Evolutionary conservation across 306 rosid genomes (phyloP).

Genomic region (Glycyrrhiza uralensis): DNA sequence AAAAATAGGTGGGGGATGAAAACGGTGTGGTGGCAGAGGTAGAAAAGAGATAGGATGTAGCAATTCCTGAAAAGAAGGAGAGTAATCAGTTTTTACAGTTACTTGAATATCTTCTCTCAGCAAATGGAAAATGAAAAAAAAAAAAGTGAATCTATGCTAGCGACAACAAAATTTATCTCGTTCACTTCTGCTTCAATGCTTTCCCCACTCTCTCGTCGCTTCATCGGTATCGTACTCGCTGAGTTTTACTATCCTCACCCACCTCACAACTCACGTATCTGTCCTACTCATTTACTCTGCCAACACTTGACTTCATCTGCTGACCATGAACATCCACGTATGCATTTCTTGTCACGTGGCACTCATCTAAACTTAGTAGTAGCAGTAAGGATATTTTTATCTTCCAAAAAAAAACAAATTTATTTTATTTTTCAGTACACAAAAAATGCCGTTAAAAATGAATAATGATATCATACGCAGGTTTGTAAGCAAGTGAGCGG

Average conservation of each 20-base stretch:
- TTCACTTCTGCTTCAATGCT: background rate
- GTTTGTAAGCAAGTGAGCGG: constrained; percentile 1
- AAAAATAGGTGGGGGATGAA: background rate
- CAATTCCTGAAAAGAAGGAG: background rate
- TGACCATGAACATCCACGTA: background rate
- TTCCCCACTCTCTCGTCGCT: background rate
- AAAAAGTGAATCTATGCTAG: background rate
- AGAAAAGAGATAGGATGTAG: background rate
- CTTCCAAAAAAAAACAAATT: too few species aligned
- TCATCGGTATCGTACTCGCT: background rate
- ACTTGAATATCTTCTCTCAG: background rate
- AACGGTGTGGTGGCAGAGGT: background rate
- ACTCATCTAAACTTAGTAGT: background rate
- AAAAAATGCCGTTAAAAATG: background rate
- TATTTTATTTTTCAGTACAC: too few species aligned
- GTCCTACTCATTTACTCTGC: background rate
- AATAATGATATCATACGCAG: background rate
- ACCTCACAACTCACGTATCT: background rate
- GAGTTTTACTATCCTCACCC: background rate
- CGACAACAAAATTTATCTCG: constrained; percentile 10
- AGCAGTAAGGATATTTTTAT: background rate
- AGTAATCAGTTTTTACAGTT: constrained; percentile 28
- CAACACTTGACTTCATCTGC: background rate
- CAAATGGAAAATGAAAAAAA: background rate
- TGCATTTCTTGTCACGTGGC: background rate